Conservation (phyloP, 1,139 yeast species). For the Yamadazyma atmosphaerica region DNA sequence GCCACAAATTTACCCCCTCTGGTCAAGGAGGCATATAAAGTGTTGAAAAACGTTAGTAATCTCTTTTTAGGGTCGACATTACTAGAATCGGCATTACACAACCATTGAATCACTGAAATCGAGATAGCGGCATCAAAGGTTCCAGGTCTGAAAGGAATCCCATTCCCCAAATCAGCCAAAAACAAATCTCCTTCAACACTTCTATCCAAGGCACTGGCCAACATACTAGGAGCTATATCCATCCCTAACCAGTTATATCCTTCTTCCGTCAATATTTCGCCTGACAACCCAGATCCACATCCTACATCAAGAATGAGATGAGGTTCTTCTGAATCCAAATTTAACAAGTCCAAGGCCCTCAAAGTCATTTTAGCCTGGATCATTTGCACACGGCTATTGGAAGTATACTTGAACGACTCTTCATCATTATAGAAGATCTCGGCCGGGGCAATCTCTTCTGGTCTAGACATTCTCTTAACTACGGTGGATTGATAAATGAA, state of each 20-base stretch:
- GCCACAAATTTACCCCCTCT: conserved; percentile 98
- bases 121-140: conserved; percentile 96
- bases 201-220: conserved; percentile 89
- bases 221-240: conserved; percentile 96
- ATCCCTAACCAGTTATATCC: conserved; percentile 95
- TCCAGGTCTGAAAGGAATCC: conserved; percentile 95
- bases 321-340: conserved; percentile 61
- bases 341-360: conserved; percentile 84
- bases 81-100: conserved; percentile 90
- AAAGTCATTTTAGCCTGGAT: conserved; percentile 97
- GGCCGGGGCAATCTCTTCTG: conserved; percentile 97
- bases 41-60: conserved; percentile 77
- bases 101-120: conserved; percentile 96
- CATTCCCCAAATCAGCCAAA: conserved; percentile 89
- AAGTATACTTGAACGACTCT: conserved; percentile 87
- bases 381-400: conserved; percentile 94
- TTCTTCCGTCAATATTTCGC: conserved; percentile 91
- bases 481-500: neutral
- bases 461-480: conserved; percentile 73
- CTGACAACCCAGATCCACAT: conserved; percentile 95
- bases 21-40: conserved; percentile 79
- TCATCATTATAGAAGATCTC: conserved; percentile 90
- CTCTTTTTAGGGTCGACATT: conserved; percentile 86
- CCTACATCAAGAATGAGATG: conserved; percentile 87
- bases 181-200: conserved; percentile 93